Conservation (phyloP, 495 filamentous ascomycete species). For the Lophiostoma macrostomum region DNA sequence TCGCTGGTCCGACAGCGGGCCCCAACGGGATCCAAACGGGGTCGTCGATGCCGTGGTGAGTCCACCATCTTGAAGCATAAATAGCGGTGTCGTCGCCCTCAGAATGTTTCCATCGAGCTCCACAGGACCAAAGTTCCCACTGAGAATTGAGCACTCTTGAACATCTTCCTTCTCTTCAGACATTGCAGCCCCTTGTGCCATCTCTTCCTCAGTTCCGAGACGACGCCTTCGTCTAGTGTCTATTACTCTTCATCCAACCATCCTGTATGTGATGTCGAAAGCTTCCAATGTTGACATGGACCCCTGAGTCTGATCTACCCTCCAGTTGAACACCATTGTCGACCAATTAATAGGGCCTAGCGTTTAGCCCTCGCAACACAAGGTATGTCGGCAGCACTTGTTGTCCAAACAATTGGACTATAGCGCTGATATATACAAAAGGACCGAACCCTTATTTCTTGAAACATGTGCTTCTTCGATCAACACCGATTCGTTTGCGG, state of each 20-base stretch:
- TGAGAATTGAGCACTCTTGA: slow-evolving; percentile 18
- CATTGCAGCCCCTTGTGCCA: slow-evolving; percentile 24
- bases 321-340: slow-evolving; percentile 12
- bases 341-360: slow-evolving; percentile 18
- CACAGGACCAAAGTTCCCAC: slow-evolving; percentile 14
- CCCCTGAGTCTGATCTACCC: slow-evolving; percentile 29
- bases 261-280: slow-evolving; percentile 17
- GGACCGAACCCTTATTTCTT: slow-evolving; percentile 22
- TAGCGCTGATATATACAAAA: slow-evolving; percentile 20
- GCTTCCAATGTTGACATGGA: slow-evolving; percentile 16
- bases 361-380: slow-evolving; percentile 12
- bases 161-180: slow-evolving; percentile 23
- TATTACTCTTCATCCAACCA: slow-evolving; percentile 28
- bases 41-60: slow-evolving; percentile 3
- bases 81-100: slow-evolving; percentile 28
- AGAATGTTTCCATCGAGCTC: slow-evolving; percentile 28
- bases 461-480: slow-evolving; percentile 65
- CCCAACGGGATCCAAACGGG: slow-evolving; percentile 18
- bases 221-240: not conserved
- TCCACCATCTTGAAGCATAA: slow-evolving; percentile 30
- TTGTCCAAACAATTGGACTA: slow-evolving; percentile 27
- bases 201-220: slow-evolving; percentile 20
- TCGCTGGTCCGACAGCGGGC: slow-evolving; percentile 26
- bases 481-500: slow-evolving; percentile 65
- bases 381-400: slow-evolving; percentile 29